Base-by-base conservation (phyloP, 2,329 filamentous ascomycete species). In the Xylariales sp. region DNA sequence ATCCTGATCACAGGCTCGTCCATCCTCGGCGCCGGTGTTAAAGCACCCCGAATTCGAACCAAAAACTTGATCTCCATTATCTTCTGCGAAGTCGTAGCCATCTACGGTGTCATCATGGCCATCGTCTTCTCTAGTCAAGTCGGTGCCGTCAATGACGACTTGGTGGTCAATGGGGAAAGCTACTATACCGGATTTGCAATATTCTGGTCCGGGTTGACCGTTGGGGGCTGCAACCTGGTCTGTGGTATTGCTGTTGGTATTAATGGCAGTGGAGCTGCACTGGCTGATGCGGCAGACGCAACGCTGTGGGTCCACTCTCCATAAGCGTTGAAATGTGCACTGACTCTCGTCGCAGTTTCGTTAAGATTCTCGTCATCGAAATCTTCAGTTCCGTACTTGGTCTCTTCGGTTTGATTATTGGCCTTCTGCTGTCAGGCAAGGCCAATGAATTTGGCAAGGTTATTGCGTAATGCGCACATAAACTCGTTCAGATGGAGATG, bases 41-140 rank as follows among this genome's bases (percentile, higher is more conserved):
- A 87, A 67, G 91, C 93, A 33, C 94, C 94, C 27, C 86, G 93
- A 57, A 98, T 98, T 69, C 88, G 93, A 64, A 98, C 93, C 50
- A 98, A 98, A 82, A 98, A 98, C 75, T 70, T 98, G 60, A 97
- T 98, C 64, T 97, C 91, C 58, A 98, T 98, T 68, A 97, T 98
- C 70, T 98, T 98, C 72, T 98, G 93, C 74, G 93, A 98, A 71
- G 93, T 98, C 60, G 93, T 98, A 59, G 93, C 93, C 67, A 98
- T 98, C 66, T 98, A 98, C 76, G 94, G 94, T 57, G 91, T 98
- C 68, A 98, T 98, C 70, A 98, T 98, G 89, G 86, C 90, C 57
- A 98, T 98, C 63, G 86, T 98, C 58, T 97, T 97, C 73, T 94
- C 90, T 32, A 78, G 90, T 47, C 95, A 96, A 68, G 70, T 98